A percentile compares a stretch with the other conserved stretches of the same genome.
Conservation (phyloP, 371 early-diverging fungal genomes). For the Funneliformis caledonium region DNA sequence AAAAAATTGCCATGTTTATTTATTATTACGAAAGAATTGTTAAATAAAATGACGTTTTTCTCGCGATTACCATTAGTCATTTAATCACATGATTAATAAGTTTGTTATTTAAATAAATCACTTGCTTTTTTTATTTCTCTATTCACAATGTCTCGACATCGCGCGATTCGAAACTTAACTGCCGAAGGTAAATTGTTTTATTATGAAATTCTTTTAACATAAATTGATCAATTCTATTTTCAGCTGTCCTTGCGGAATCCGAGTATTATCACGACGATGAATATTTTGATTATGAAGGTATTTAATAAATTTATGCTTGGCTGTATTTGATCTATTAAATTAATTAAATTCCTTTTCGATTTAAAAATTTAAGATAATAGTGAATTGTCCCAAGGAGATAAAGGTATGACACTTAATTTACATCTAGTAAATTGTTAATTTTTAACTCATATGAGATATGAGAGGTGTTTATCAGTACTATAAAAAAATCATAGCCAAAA, state of each 20-base stretch:
- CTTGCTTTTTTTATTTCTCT: too few species aligned
- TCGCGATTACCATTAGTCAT: too few species aligned
- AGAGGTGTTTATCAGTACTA: not conserved
- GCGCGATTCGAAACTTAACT: constrained; percentile 72
- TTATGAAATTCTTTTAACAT: not conserved
- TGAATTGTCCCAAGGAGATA: constrained; percentile 25
- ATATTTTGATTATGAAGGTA: constrained; percentile 49
- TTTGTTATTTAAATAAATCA: too few species aligned
- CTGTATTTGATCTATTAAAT: not conserved
- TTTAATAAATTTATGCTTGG: constrained; percentile 42
- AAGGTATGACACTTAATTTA: not conserved
- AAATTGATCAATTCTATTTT: not conserved
- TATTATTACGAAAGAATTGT: too few species aligned
- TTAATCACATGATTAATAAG: too few species aligned
- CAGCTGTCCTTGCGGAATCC: constrained; percentile 69
- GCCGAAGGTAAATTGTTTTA: constrained; percentile 58
- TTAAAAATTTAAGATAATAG: not conserved
- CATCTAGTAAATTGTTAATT: not conserved
- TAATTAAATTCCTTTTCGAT: constrained; percentile 4
- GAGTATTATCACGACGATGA: constrained; percentile 64
- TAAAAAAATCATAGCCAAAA: constrained; percentile 44
- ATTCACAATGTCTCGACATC: constrained; percentile 71
- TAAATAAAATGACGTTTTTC: too few species aligned
- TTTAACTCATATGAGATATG: not conserved
- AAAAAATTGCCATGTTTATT: too few species aligned